Conservation (phyloP, 257 asterid species). For the Handroanthus guayacan region DNA sequence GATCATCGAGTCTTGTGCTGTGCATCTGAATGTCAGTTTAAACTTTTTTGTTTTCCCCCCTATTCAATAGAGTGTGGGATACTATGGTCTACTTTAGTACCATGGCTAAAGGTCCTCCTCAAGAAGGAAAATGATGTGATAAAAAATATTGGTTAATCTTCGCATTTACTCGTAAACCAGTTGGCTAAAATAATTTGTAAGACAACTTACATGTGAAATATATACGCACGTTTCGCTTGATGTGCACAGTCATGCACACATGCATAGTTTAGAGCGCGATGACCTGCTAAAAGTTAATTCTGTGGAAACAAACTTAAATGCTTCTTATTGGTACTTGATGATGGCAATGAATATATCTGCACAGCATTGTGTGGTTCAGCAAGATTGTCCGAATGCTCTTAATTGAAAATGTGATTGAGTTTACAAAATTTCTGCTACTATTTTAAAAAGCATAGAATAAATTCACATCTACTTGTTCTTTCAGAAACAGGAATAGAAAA, state of each 20-base stretch:
- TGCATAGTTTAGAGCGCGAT: not conserved
- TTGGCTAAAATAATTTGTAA: constrained; percentile 14
- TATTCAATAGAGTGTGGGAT: not conserved
- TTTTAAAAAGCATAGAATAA: not conserved
- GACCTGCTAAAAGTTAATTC: constrained; percentile 9
- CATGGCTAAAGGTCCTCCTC: not conserved
- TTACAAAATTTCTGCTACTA: constrained; percentile 7
- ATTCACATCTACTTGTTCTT: constrained; percentile 6
- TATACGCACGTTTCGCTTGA: constrained; percentile 15
- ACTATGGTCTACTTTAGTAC: not conserved
- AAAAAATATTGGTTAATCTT: not conserved
- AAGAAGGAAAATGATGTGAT: not conserved
- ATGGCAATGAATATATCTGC: not conserved
- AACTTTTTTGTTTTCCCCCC: not conserved
- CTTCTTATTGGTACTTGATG: constrained; percentile 16
- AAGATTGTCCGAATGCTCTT: constrained; percentile 7
- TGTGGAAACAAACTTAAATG: constrained; percentile 4
- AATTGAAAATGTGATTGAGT: constrained; percentile 22
- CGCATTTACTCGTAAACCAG: not conserved
- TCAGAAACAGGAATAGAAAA: constrained; percentile 3
- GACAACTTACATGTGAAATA: constrained; percentile 10
- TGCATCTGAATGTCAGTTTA: not conserved
- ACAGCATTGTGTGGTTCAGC: constrained; percentile 23
- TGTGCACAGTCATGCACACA: not conserved
- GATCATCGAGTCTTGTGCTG: constrained; percentile 15